A percentile compares a stretch with the other conserved stretches of the same genome.
phyloP scores from a whole-genome alignment of 495 filamentous ascomycete genomes.

The Tuber microsphaerosporum region DNA sequence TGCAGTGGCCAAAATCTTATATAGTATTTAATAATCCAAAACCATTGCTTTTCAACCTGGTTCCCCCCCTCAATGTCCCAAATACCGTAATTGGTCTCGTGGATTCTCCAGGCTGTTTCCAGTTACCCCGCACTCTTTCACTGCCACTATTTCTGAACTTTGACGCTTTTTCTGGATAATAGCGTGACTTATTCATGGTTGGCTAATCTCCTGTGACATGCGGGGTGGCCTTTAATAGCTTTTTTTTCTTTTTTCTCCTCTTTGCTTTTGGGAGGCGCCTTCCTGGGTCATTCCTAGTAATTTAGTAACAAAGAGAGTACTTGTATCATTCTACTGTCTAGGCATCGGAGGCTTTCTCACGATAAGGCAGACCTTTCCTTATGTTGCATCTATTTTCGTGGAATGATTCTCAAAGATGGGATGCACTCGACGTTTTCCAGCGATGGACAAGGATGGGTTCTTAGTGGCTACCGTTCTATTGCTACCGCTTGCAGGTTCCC shows the following conservation, averaged over 20 bases:
- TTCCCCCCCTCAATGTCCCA: background rate
- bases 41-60: slow-evolving; percentile 7
- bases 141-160: background rate
- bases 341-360: background rate
- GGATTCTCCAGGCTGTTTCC: background rate
- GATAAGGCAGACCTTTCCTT: background rate
- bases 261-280: background rate
- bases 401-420: background rate
- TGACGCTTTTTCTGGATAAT: background rate
- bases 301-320: background rate
- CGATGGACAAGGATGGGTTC: background rate
- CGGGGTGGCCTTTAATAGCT: background rate
- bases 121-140: background rate
- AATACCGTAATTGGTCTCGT: background rate
- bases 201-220: background rate
- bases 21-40: slow-evolving; percentile 36
- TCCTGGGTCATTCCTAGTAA: background rate
- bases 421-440: background rate
- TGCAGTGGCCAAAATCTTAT: slow-evolving; percentile 12
- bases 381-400: background rate
- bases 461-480: background rate
- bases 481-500: background rate
- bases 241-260: background rate
- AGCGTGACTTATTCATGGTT: background rate
- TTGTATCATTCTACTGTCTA: background rate